These are phyloP conservation scores for Phytophthora melonis DNA, from an alignment of 352 stramenopile genomes.

Conservation along the genomic window DNA sequence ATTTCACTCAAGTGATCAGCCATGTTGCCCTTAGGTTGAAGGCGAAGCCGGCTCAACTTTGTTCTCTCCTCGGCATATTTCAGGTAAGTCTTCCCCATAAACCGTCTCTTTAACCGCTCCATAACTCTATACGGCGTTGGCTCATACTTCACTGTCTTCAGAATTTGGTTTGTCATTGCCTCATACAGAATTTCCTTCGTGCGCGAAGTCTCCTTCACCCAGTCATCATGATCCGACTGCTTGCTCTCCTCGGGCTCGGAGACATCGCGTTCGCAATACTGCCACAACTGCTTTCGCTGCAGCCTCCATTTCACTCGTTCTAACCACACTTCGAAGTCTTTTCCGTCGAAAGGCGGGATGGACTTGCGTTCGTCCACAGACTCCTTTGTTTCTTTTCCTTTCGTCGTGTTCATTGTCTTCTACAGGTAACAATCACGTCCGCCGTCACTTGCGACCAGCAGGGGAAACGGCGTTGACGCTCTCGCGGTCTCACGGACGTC, in stretches of 20 bases:
- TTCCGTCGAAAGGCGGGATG: slow-evolving; percentile 7
- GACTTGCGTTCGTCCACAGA: background rate
- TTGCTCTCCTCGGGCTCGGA: background rate
- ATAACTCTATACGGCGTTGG: slow-evolving; percentile 7
- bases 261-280: background rate
- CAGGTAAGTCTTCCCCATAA: slow-evolving; percentile 13
- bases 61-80: slow-evolving; percentile 6
- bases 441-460: background rate
- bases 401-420: background rate
- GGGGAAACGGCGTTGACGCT: background rate
- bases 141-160: slow-evolving; percentile 19
- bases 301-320: slow-evolving; percentile 5
- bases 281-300: background rate
- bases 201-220: background rate
- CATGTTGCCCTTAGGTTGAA: slow-evolving; percentile 6
- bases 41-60: slow-evolving; percentile 2
- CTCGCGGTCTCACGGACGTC: no score
- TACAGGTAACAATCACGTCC: background rate
- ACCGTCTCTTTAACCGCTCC: slow-evolving; percentile 12
- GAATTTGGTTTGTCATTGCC: slow-evolving; percentile 4
- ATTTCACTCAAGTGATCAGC: slow-evolving; percentile 12
- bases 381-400: background rate
- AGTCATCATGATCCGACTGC: background rate
- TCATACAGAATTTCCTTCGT: slow-evolving; percentile 12
- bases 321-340: slow-evolving; percentile 8